Evolutionary conservation across 441 rosid genomes (phyloP).

Genomic region (Jatropha podagrica): DNA sequence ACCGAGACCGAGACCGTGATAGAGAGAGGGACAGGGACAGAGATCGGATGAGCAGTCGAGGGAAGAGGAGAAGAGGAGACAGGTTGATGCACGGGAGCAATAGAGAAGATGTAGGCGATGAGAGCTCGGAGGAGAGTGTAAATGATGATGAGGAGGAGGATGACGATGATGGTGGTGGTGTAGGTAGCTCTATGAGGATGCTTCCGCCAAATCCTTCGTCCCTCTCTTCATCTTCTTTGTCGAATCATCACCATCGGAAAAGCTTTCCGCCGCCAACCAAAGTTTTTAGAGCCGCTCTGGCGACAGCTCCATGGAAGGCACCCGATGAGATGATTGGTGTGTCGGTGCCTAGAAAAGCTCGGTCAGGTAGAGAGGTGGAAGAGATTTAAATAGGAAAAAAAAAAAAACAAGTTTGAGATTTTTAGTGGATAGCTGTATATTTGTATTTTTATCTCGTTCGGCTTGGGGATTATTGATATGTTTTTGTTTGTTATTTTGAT

Average conservation of each 20-base stretch:
- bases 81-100: slow-evolving; percentile 59
- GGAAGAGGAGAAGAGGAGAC: slow-evolving; percentile 81
- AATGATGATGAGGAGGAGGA: slow-evolving; percentile 91
- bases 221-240: slow-evolving; percentile 53
- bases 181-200: slow-evolving; percentile 56
- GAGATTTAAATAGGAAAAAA: slow-evolving; percentile 24
- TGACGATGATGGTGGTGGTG: slow-evolving; percentile 56
- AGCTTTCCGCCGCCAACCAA: slow-evolving; percentile 64
- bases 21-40: slow-evolving; percentile 56
- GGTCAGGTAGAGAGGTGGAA: slow-evolving; percentile 98
- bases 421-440: background rate
- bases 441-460: background rate
- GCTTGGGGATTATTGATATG: background rate
- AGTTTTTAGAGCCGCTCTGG: slow-evolving; percentile 41
- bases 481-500: background rate
- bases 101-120: slow-evolving; percentile 75
- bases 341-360: slow-evolving; percentile 98
- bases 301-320: slow-evolving; percentile 60
- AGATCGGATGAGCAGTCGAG: slow-evolving; percentile 48
- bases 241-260: slow-evolving; percentile 64
- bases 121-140: slow-evolving; percentile 81
- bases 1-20: slow-evolving; percentile 49
- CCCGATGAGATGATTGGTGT: slow-evolving; percentile 97
- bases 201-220: slow-evolving; percentile 65
- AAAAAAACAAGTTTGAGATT: background rate